Percentiles rank a stretch among this genome's conserved stretches.
These are phyloP conservation scores for Miscanthus lutarioriparius DNA, from an alignment of 176 grass and related monocot species.

Conservation along the genomic window DNA sequence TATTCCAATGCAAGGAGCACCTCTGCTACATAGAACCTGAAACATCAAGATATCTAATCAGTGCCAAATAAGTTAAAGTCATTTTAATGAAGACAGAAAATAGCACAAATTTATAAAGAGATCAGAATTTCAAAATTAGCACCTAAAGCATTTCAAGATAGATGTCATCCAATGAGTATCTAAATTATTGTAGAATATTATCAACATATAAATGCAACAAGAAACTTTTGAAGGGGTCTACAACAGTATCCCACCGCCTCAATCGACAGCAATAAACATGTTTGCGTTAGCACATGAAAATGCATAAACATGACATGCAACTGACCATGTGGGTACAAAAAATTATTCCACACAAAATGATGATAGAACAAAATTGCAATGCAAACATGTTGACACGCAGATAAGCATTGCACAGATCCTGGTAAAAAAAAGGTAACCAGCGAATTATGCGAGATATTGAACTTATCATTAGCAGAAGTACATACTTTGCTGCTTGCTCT, in stretches of 20 bases:
- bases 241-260: neutral
- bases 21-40: slow-evolving; percentile 90
- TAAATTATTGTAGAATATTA: neutral
- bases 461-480: slow-evolving; percentile 11
- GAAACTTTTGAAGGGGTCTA: neutral
- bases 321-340: neutral
- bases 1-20: slow-evolving; percentile 84
- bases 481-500: slow-evolving; percentile 93
- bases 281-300: neutral
- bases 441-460: neutral
- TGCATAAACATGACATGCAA: neutral
- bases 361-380: neutral
- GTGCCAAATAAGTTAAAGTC: neutral
- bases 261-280: neutral
- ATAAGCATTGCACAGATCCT: neutral
- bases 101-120: neutral
- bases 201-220: neutral
- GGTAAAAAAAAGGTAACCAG: slow-evolving; percentile 4
- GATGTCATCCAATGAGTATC: neutral
- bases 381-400: neutral
- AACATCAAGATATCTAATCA: slow-evolving; percentile 32
- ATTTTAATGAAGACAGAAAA: slow-evolving; percentile 14
- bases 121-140: neutral
- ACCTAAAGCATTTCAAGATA: neutral
- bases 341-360: neutral